A percentile compares a stretch with the other conserved stretches of the same genome.
phyloP scores from a whole-genome alignment of 352 stramenopile genomes.

The Globisporangium parvum region DNA sequence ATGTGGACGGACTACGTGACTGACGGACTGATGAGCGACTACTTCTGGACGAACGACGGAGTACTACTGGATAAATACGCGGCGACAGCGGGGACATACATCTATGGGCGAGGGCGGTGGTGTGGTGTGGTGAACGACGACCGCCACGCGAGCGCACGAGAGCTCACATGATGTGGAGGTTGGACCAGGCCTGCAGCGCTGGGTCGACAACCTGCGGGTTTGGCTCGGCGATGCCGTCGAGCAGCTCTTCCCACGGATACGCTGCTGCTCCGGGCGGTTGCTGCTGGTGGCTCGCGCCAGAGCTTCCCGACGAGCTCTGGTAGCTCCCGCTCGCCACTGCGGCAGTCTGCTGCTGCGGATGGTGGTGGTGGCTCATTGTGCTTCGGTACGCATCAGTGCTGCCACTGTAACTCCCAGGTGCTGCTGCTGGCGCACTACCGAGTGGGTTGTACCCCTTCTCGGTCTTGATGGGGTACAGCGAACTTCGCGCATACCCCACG shows the following conservation, averaged over 20 bases:
- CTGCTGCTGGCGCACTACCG: conserved; percentile 5
- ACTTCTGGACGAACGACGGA: too few species aligned
- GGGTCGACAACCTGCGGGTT: conserved; percentile 37
- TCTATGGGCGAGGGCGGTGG: too few species aligned
- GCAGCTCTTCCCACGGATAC: conserved; percentile 63
- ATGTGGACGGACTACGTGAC: too few species aligned
- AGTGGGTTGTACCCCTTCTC: conserved; percentile 5
- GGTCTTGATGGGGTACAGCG: conserved; percentile 8
- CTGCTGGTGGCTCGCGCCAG: conserved; percentile 1
- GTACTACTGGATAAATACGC: too few species aligned
- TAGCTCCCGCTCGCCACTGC: conserved; percentile 1
- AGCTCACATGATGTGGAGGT: conserved; percentile 61
- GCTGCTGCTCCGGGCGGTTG: conserved; percentile 3
- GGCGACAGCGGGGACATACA: too few species aligned
- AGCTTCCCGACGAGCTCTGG: conserved; percentile 10
- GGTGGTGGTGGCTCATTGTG: conserved; percentile 1
- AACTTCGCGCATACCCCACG: conserved; percentile 6
- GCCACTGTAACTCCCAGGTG: conserved; percentile 1
- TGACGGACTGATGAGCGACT: too few species aligned
- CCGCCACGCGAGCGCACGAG: neutral
- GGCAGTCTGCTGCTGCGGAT: neutral
- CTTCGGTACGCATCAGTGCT: conserved; percentile 5
- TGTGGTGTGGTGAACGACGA: neutral
- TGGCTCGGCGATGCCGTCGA: conserved; percentile 65
- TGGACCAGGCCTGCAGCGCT: conserved; percentile 60